Conservation (phyloP, 352 stramenopile genomes). For the Globisporangium carolinianum region DNA sequence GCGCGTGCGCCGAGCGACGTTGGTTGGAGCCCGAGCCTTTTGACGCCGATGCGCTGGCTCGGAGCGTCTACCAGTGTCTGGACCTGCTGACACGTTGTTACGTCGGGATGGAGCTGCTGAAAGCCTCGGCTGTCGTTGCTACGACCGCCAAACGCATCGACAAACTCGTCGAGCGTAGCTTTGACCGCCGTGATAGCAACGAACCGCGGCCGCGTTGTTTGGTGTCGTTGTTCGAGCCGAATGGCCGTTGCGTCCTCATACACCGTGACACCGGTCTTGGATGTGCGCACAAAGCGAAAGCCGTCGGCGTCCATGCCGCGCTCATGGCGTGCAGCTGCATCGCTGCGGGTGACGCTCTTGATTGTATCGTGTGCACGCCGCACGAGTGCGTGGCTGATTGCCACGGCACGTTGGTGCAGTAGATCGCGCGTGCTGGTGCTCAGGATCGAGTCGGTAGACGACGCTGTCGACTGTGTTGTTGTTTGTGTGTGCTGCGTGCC, state of each 20-base stretch:
- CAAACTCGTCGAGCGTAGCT: slow-evolving; percentile 24
- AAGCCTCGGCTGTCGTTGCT: background rate
- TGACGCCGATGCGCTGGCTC: slow-evolving; percentile 23
- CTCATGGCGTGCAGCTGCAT: background rate
- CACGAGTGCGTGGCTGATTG: slow-evolving; percentile 13
- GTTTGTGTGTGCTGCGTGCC: background rate
- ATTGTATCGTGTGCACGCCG: slow-evolving; percentile 6
- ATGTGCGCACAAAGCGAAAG: slow-evolving; percentile 7
- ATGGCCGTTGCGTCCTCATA: slow-evolving; percentile 13
- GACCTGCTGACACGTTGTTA: slow-evolving; percentile 14
- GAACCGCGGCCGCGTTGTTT: slow-evolving; percentile 3
- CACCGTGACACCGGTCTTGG: slow-evolving; percentile 5
- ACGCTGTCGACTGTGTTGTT: slow-evolving; percentile 2
- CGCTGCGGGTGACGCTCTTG: slow-evolving; percentile 12
- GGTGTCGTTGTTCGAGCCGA: background rate
- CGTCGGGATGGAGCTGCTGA: slow-evolving; percentile 8
- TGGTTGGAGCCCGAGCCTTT: slow-evolving; percentile 27
- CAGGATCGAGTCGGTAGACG: slow-evolving; percentile 3
- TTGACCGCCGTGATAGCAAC: slow-evolving; percentile 12
- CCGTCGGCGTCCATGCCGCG: slow-evolving; percentile 10
- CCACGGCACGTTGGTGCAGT: slow-evolving; percentile 6
- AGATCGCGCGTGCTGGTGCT: slow-evolving; percentile 3
- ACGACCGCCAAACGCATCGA: slow-evolving; percentile 17
- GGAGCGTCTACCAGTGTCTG: slow-evolving; percentile 19
- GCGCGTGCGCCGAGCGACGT: slow-evolving; percentile 15